Percentiles rank a stretch among this genome's conserved stretches.
These are phyloP conservation scores for Colletotrichum sp. DNA, from an alignment of 2,329 filamentous ascomycete genomes.

Conservation along the genomic window DNA sequence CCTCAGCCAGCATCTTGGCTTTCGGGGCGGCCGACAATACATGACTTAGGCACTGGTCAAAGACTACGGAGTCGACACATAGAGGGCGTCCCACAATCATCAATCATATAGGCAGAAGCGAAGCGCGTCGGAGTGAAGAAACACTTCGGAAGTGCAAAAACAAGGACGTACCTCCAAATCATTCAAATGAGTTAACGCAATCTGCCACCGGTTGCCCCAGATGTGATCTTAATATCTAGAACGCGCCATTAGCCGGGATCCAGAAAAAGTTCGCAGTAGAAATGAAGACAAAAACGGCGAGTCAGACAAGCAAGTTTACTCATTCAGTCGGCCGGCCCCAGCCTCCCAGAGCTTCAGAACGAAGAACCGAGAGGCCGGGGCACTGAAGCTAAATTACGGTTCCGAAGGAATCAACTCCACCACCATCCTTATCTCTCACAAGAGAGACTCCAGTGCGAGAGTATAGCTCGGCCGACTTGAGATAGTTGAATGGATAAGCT, in stretches of 20 bases:
- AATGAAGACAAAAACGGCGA: not conserved
- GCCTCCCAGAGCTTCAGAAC: constrained; percentile 47
- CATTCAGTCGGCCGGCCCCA: constrained; percentile 67
- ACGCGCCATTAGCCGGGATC: not conserved
- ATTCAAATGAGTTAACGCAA: not conserved
- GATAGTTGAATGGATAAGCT: constrained; percentile 82
- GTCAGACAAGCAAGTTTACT: constrained; percentile 73
- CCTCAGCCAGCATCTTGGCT: not conserved
- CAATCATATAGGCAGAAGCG: not conserved
- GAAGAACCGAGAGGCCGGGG: constrained; percentile 26
- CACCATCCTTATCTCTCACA: constrained; percentile 68
- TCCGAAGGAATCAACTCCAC: constrained; percentile 67
- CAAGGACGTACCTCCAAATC: not conserved
- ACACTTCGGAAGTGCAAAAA: not conserved
- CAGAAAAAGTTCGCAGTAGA: not conserved
- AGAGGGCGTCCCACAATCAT: not conserved
- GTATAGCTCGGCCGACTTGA: constrained; percentile 72
- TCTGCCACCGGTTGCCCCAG: not conserved
- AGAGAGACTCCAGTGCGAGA: constrained; percentile 69
- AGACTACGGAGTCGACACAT: not conserved
- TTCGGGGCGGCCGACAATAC: not conserved
- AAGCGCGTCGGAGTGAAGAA: not conserved
- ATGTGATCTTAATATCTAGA: not conserved
- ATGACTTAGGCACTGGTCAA: not conserved
- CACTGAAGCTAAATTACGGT: constrained; percentile 68